Percentiles rank a stretch among this genome's conserved stretches.
Evolutionary conservation across 257 asterid genomes (phyloP).

Genomic region (Plantago elongata): DNA sequence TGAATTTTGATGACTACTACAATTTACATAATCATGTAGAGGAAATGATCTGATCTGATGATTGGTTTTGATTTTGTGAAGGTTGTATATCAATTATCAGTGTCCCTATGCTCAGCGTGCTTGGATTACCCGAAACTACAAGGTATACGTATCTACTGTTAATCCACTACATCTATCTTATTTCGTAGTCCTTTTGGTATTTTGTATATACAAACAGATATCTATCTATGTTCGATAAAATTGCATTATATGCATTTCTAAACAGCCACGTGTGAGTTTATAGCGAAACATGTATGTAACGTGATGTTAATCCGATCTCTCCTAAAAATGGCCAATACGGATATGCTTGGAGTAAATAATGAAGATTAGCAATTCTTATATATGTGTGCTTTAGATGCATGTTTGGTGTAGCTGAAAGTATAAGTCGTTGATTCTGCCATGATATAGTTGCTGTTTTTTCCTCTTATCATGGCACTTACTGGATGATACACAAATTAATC

Average conservation of each 20-base stretch:
- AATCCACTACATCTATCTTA: neutral
- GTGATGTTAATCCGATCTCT: no score
- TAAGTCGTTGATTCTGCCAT: neutral
- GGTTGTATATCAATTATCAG: slow-evolving; percentile 34
- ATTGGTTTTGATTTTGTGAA: slow-evolving; percentile 16
- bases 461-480: neutral
- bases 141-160: slow-evolving; percentile 23
- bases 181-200: no score
- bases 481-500: neutral
- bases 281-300: no score
- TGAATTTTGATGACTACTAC: no score
- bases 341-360: no score
- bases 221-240: no score
- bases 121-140: slow-evolving; percentile 34
- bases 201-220: no score
- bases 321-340: no score
- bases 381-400: no score
- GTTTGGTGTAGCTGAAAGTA: neutral
- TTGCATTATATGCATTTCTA: no score
- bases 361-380: no score
- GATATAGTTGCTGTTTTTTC: neutral
- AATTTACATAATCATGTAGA: neutral
- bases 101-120: slow-evolving; percentile 38
- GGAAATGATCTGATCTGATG: slow-evolving; percentile 1
- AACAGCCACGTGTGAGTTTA: no score